Evolutionary conservation across 2,329 filamentous ascomycete genomes (phyloP), one percentile per base, ranked within the genome.

Genomic region (Colletotrichum theobromicola): DNA sequence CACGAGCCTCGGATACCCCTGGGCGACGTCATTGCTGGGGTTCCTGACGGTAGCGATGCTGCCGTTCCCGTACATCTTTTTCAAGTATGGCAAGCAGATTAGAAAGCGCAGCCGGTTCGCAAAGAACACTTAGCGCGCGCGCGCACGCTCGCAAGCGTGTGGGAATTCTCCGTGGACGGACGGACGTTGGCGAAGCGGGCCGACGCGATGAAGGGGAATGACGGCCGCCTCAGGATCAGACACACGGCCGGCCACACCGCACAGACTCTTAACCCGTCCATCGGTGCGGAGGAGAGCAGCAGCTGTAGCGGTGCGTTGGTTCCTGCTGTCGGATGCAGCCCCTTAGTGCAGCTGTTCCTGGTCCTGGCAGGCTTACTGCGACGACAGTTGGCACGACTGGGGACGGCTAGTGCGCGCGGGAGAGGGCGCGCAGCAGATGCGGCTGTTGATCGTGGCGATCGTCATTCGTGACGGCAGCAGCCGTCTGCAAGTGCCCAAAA

Each of bases 11-110:
- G 94, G 94, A 18, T 90, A 93, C 73, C 90, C 93, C 75, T 95
- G 94, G 94, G 92, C 91, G 9, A 90, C 90, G 2, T 90, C 86
- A 53, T 81, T 93, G 55, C 82, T 93, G 58, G 92, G 87, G 3
- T 93, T 93, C 76, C 79, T 93, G 67, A 90, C 91, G 1, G 79
- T 93, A 4, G 87, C 83, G 63, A 91, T 93, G 89, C 84, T 91
- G 82, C 91, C 91, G 1, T 92, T 93, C 75, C 92, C 92, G 5
- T 92, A 89, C 78, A 79, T 93, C 9, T 93, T 93, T 75, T 93
- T 92, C 83, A 85, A 85, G 57, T 90, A 89, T 75, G 91, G 91
- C 58, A 92, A 92, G 82, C 83, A 78, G 72, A 87, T 93, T 74
- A 86, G 91, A 68, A 84, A 83, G 24, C 87, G 83, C 70, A 93